Base-by-base conservation (phyloP, 495 filamentous ascomycete species). In the Talaromyces liani region DNA sequence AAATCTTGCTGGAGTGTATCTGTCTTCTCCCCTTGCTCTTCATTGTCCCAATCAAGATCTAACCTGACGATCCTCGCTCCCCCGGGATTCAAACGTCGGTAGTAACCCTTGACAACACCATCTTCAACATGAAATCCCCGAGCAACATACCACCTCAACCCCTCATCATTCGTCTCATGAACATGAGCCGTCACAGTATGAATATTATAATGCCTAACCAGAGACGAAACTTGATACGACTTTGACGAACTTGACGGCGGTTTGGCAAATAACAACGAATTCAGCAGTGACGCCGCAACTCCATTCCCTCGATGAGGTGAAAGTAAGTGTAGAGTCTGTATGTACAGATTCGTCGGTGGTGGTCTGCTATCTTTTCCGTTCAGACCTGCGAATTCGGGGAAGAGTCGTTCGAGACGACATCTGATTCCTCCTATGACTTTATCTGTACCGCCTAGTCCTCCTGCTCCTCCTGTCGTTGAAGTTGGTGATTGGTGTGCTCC, bases 111-210 rank as follows among this genome's bases (percentile, higher is more conserved):
- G 1, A 91, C 71, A 12, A 87, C 77, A 55, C 75, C 82, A 16
- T 79, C 76, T 36, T 86, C 78, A 7, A 81, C 73, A 63, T 73
- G 71, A 66, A 98, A 98, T 4, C 93, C 92, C n/a, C 91, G 81
- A 62, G 84, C 83, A 22, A 72, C 66, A 79, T 98, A 98, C 94
- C 94, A 98, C 63, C 84, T 82, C 70, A 95, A 72, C 0, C 84
- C 94, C 49, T 96, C 94, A 10, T 84, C 82, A 70, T 98, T 98
- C 63, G 88, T 86, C 64, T 94, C 91, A 88, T 96, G 97, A 2
- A 98, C 94, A 77, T 98, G 94, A 14, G 94, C 94, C 60, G 90
- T 92, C 10, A 92, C 82, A 14, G 76, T 79, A 36, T 71, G 72
- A 22, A 81, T 77, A 55, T 79, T 77, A 65, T 79, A 80, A 66